Percentiles rank a stretch among this genome's conserved stretches.
phyloP scores from a whole-genome alignment of 2,329 filamentous ascomycete species.

The Diplodia scrobiculata region DNA sequence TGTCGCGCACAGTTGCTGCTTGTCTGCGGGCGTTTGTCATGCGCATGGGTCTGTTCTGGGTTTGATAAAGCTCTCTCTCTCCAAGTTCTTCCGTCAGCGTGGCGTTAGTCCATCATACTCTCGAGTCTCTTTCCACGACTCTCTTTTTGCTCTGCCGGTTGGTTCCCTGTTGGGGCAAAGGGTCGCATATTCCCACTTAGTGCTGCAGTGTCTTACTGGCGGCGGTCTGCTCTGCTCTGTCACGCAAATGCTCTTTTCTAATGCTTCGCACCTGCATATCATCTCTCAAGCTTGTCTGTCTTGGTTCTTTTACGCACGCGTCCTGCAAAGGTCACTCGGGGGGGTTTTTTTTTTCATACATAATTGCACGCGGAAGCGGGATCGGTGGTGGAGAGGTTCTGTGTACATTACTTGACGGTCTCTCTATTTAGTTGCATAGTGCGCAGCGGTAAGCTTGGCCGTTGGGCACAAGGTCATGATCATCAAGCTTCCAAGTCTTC shows the following conservation, averaged over 20 bases:
- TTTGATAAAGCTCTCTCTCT: conserved; percentile 16
- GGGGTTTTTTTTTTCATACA: neutral
- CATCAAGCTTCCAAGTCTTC: conserved; percentile 12
- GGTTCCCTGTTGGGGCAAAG: conserved; percentile 16
- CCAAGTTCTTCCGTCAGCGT: conserved; percentile 22
- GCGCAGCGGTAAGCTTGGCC: conserved; percentile 16
- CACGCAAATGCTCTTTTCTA: neutral
- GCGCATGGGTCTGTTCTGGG: conserved; percentile 4
- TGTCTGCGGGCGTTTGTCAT: conserved; percentile 3
- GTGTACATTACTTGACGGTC: conserved; percentile 20
- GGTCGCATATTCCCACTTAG: conserved; percentile 12
- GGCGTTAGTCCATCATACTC: conserved; percentile 26
- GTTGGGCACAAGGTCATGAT: conserved; percentile 15
- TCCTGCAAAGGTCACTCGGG: neutral
- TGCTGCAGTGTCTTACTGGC: neutral
- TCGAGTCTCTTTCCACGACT: conserved; percentile 14
- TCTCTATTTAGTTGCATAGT: conserved; percentile 1
- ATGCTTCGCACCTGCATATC: conserved; percentile 2
- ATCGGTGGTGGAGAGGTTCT: neutral
- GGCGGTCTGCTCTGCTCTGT: conserved; percentile 4
- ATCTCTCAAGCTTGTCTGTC: neutral
- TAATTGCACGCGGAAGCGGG: conserved; percentile 13
- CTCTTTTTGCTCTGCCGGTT: conserved; percentile 19
- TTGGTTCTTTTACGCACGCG: conserved; percentile 5
- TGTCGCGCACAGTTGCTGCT: conserved; percentile 11